phyloP scores from a whole-genome alignment of 192 early-diverging fungal genomes.

The Gryganskiella cystojenkinii region DNA sequence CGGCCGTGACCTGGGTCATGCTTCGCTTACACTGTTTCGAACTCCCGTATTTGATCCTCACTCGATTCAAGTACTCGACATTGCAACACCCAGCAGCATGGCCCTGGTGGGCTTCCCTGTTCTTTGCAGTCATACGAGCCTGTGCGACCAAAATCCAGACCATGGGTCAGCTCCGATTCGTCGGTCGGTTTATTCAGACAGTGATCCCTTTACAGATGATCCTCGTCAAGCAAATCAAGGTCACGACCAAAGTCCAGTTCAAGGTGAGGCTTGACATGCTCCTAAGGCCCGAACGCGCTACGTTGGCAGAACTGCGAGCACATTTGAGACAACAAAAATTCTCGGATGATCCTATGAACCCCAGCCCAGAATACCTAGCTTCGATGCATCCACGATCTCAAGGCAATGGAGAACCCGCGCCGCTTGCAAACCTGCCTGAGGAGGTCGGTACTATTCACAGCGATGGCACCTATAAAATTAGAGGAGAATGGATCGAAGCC shows the following conservation, averaged over 20 bases:
- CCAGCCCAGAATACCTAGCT: conserved; percentile 7
- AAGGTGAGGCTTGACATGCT: conserved; percentile 15
- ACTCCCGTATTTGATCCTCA: conserved; percentile 22
- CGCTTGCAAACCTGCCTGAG: conserved; percentile 21
- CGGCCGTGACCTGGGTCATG: conserved; percentile 10
- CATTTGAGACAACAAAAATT: background rate
- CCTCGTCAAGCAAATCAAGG: background rate
- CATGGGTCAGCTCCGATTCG: conserved; percentile 9
- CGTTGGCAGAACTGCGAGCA: background rate
- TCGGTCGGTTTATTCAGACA: background rate
- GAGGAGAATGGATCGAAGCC: conserved; percentile 25
- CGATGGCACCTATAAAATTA: conserved; percentile 11
- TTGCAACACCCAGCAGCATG: conserved; percentile 19
- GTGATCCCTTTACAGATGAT: background rate
- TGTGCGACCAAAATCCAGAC: background rate
- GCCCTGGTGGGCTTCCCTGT: conserved; percentile 5
- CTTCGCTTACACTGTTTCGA: conserved; percentile 25
- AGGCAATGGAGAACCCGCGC: background rate
- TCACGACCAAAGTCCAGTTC: conserved; percentile 5
- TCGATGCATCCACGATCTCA: conserved; percentile 11
- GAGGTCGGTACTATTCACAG: conserved; percentile 8
- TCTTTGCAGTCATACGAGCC: conserved; percentile 7
- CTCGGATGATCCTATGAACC: conserved; percentile 11
- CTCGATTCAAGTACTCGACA: conserved; percentile 23
- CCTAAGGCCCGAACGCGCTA: conserved; percentile 6